Evolutionary conservation across 306 rosid species (phyloP).

Genomic region (Gillenia trifoliata): DNA sequence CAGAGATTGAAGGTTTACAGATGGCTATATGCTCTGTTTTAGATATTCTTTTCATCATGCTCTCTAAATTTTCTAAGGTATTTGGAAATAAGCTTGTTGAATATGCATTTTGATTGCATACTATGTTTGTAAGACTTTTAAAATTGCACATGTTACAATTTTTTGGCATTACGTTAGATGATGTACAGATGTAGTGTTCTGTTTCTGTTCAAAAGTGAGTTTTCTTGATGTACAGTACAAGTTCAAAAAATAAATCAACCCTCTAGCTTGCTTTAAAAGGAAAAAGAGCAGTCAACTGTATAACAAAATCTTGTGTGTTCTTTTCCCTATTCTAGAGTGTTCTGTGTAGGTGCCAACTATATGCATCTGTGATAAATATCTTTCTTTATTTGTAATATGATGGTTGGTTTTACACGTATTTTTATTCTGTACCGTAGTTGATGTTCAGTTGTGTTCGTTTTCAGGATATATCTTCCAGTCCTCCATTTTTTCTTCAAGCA

Average conservation of each 20-base stretch:
- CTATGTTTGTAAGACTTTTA: background rate
- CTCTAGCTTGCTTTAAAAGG: too few species aligned
- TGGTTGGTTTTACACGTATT: slow-evolving; percentile 8
- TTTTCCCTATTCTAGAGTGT: background rate
- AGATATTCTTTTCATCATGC: slow-evolving; percentile 62
- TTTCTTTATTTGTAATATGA: slow-evolving; percentile 10
- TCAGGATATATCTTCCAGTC: slow-evolving; percentile 62
- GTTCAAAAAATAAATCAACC: too few species aligned
- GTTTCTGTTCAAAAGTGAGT: slow-evolving; percentile 11
- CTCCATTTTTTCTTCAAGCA: slow-evolving; percentile 71
- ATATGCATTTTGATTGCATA: slow-evolving; percentile 15
- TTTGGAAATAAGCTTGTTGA: background rate
- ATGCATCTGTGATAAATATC: background rate
- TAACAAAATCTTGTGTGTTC: background rate
- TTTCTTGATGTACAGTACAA: background rate
- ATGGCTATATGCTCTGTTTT: slow-evolving; percentile 63
- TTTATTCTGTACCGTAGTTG: slow-evolving; percentile 20
- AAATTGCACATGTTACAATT: slow-evolving; percentile 10
- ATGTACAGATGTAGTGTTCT: slow-evolving; percentile 2
- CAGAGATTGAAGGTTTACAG: slow-evolving; percentile 84
- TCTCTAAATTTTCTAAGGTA: slow-evolving; percentile 74
- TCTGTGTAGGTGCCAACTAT: background rate
- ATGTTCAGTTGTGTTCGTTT: slow-evolving; percentile 23
- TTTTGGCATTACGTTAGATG: slow-evolving; percentile 2
- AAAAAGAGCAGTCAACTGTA: background rate